phyloP scores from a whole-genome alignment of 2,329 filamentous ascomycete genomes.

The Sporothrix brasiliensis region DNA sequence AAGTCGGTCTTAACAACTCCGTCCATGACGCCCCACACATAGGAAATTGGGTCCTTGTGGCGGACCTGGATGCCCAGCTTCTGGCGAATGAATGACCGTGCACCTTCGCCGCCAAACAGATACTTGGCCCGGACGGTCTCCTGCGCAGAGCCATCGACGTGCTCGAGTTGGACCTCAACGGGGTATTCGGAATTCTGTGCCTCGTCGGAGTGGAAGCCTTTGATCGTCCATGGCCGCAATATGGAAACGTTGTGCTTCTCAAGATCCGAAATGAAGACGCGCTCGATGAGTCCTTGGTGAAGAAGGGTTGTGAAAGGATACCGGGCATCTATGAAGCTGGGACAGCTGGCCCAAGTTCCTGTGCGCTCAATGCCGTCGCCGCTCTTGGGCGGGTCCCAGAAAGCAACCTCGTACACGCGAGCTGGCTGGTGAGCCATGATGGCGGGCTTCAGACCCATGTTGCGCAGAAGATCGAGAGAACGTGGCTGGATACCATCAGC shows the following conservation, averaged over 20 bases:
- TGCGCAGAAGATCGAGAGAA: conserved; percentile 81
- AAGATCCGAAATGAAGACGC: conserved; percentile 68
- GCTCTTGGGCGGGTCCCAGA: conserved; percentile 66
- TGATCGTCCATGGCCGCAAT: conserved; percentile 67
- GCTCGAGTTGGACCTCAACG: conserved; percentile 75
- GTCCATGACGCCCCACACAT: conserved; percentile 78
- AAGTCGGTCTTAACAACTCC: conserved; percentile 73
- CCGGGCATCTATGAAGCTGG: conserved; percentile 74
- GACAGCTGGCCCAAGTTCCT: conserved; percentile 83
- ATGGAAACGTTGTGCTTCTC: conserved; percentile 62
- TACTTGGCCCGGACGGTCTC: conserved; percentile 73
- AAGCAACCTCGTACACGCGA: conserved; percentile 77
- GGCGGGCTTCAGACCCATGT: conserved; percentile 84
- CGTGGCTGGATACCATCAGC: conserved; percentile 92
- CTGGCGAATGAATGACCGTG: conserved; percentile 66
- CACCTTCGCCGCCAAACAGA: conserved; percentile 71
- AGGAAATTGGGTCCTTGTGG: conserved; percentile 68
- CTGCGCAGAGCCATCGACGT: conserved; percentile 69
- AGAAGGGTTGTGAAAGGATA: conserved; percentile 72
- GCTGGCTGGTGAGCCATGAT: conserved; percentile 89
- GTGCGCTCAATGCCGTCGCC: conserved; percentile 64
- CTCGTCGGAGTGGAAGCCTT: conserved; percentile 62
- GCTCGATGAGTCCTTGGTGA: conserved; percentile 72
- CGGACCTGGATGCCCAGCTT: conserved; percentile 71
- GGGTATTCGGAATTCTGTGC: conserved; percentile 63